A percentile compares a stretch with the other conserved stretches of the same genome.
Conservation (phyloP, 2,329 filamentous ascomycete species). For the Sarocladium strictum region DNA sequence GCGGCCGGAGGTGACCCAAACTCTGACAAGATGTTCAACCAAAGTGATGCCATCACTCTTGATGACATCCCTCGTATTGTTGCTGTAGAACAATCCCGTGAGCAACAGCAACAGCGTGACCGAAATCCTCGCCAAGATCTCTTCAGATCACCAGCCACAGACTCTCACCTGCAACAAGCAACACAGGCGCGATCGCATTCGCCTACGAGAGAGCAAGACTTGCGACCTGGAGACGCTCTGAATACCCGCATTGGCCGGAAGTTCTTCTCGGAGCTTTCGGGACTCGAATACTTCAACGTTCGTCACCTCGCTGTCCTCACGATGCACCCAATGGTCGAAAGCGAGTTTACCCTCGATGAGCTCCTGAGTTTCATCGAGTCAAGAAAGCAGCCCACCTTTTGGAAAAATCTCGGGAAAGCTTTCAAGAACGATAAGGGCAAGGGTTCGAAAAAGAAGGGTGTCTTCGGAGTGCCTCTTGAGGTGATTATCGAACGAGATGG, state of each 20-base stretch:
- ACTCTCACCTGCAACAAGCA: slow-evolving; percentile 7
- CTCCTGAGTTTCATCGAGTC: slow-evolving; percentile 88
- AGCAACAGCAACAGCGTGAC: slow-evolving; percentile 72
- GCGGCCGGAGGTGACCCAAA: slow-evolving; percentile 40
- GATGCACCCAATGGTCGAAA: slow-evolving; percentile 87
- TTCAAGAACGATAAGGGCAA: slow-evolving; percentile 83
- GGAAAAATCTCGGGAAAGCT: slow-evolving; percentile 96
- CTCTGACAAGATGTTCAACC: slow-evolving; percentile 76
- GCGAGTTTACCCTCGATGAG: slow-evolving; percentile 90
- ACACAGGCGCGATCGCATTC: slow-evolving; percentile 34
- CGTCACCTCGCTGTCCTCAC: slow-evolving; percentile 90
- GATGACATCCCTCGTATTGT: slow-evolving; percentile 97
- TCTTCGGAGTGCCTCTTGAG: slow-evolving; percentile 87
- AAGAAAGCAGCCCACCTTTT: slow-evolving; percentile 83
- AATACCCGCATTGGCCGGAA: slow-evolving; percentile 58
- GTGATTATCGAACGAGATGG: slow-evolving; percentile 87
- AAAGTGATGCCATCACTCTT: slow-evolving; percentile 84
- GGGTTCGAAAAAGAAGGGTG: slow-evolving; percentile 80
- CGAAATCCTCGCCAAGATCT: slow-evolving; percentile 47
- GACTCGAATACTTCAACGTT: slow-evolving; percentile 94
- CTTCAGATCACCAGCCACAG: slow-evolving; percentile 8
- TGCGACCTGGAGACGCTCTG: slow-evolving; percentile 46
- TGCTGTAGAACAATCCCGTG: slow-evolving; percentile 88
- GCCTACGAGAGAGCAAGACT: slow-evolving; percentile 43
- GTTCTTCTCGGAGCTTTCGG: slow-evolving; percentile 94